These are phyloP conservation scores for Cryptomeria japonica DNA, from an alignment of 75 land plant genomes.

Conservation along the genomic window DNA sequence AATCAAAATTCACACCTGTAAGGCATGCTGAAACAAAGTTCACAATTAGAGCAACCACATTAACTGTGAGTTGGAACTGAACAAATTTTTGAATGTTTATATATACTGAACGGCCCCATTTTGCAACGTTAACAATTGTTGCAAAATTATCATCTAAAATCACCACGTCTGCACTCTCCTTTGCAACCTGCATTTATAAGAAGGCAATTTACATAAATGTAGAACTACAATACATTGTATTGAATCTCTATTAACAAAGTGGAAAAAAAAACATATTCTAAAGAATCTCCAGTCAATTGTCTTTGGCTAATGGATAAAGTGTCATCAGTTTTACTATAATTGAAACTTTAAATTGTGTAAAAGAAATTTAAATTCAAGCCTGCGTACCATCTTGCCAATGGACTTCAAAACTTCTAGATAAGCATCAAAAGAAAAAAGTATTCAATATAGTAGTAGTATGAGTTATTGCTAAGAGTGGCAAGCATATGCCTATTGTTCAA, in stretches of 20 bases:
- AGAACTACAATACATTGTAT: neutral
- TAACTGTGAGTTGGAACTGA: conserved; percentile 92
- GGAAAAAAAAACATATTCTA: neutral
- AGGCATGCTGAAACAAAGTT: conserved; percentile 85
- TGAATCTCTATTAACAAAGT: neutral
- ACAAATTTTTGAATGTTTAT: conserved; percentile 91
- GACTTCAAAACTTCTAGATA: neutral
- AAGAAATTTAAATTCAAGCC: neutral
- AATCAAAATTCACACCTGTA: conserved; percentile 41
- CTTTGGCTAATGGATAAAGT: neutral
- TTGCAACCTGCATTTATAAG: conserved; percentile 64
- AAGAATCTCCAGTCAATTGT: neutral
- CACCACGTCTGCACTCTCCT: conserved; percentile 88
- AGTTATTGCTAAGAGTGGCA: too few relatives aligned
- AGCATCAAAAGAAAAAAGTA: neutral
- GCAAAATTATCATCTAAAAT: conserved; percentile 83
- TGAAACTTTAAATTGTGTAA: too few relatives aligned
- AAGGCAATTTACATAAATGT: neutral
- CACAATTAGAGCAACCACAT: conserved; percentile 76
- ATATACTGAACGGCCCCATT: conserved; percentile 92
- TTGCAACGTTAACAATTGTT: conserved; percentile 77
- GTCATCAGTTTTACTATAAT: neutral
- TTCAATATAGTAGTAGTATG: too few relatives aligned
- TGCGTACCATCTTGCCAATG: neutral
- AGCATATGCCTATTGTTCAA: too few relatives aligned